Conservation (phyloP, 192 early-diverging fungal genomes). For the Mortierella alpina region DNA sequence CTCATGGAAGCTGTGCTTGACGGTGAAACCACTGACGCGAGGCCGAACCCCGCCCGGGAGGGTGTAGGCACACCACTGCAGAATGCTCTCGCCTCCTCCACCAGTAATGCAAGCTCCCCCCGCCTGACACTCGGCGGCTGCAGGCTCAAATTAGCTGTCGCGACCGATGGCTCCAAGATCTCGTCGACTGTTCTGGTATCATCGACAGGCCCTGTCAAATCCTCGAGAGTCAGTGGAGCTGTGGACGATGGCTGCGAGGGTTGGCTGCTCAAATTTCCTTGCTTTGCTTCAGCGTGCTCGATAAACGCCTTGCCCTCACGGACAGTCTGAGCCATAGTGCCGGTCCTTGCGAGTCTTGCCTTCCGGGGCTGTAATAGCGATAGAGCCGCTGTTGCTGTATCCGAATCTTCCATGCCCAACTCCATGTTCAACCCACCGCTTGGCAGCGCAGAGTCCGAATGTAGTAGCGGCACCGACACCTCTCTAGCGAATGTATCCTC, state of each 20-base stretch:
- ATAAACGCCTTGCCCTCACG: constrained; percentile 28
- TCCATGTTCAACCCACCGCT: background rate
- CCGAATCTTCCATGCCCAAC: background rate
- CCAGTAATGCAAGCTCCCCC: constrained; percentile 20
- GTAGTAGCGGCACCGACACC: too few species aligned
- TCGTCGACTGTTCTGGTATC: too few species aligned
- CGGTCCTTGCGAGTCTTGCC: constrained; percentile 13
- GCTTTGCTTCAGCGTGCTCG: constrained; percentile 1
- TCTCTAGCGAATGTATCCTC: too few species aligned
- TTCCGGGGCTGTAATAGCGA: constrained; percentile 8
- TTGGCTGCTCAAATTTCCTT: background rate
- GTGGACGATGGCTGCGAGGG: background rate
- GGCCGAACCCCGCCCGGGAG: background rate
- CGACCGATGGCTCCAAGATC: background rate
- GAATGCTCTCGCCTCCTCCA: constrained; percentile 42
- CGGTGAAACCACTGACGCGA: background rate
- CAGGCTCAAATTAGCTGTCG: background rate
- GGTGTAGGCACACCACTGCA: constrained; percentile 21
- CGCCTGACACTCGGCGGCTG: background rate
- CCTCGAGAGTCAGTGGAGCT: too few species aligned
- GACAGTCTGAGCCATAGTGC: constrained; percentile 28
- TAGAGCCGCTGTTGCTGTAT: background rate
- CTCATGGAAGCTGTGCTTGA: background rate
- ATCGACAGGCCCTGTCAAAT: too few species aligned
- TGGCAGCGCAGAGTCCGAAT: background rate